phyloP scores from a whole-genome alignment of 1,284 basidiomycete species.

The Malassezia sympodialis region DNA sequence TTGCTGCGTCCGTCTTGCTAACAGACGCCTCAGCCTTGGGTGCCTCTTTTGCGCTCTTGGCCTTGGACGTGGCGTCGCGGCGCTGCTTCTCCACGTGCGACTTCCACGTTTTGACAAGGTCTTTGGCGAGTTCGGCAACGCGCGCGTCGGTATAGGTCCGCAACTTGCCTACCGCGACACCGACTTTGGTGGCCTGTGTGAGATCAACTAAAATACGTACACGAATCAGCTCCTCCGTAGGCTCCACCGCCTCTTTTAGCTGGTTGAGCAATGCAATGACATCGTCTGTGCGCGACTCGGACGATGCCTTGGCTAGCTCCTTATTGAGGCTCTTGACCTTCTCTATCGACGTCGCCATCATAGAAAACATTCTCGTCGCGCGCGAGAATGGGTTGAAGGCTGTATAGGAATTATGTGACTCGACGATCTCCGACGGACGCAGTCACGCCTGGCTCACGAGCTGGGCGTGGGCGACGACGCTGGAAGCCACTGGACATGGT shows the following conservation, averaged over 20 bases:
- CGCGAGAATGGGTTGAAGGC: background rate
- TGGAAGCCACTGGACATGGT: constrained; percentile 7
- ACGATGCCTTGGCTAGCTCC: constrained; percentile 27
- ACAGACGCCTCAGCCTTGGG: constrained; percentile 1
- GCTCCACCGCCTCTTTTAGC: constrained; percentile 67
- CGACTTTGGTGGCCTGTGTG: constrained; percentile 55
- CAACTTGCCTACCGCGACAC: constrained; percentile 82
- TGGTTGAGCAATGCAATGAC: constrained; percentile 60
- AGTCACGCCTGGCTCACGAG: background rate
- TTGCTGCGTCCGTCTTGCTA: constrained; percentile 7
- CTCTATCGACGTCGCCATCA: constrained; percentile 18
- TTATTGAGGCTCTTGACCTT: constrained; percentile 31
- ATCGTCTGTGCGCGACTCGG: constrained; percentile 54
- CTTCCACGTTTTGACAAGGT: constrained; percentile 60
- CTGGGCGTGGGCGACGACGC: background rate
- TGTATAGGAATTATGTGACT: constrained; percentile 13
- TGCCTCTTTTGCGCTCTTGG: constrained; percentile 30
- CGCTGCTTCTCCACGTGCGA: constrained; percentile 38
- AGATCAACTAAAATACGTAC: constrained; percentile 47
- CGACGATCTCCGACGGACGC: background rate
- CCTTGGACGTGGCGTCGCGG: constrained; percentile 50
- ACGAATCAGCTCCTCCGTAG: constrained; percentile 76
- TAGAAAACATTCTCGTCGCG: background rate
- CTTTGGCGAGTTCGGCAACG: constrained; percentile 75
- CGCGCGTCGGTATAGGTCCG: constrained; percentile 63